Percentiles rank a stretch among this genome's conserved stretches.
These are phyloP conservation scores for Arbutus unedo DNA, from an alignment of 148 eudicot genomes.

Conservation along the genomic window DNA sequence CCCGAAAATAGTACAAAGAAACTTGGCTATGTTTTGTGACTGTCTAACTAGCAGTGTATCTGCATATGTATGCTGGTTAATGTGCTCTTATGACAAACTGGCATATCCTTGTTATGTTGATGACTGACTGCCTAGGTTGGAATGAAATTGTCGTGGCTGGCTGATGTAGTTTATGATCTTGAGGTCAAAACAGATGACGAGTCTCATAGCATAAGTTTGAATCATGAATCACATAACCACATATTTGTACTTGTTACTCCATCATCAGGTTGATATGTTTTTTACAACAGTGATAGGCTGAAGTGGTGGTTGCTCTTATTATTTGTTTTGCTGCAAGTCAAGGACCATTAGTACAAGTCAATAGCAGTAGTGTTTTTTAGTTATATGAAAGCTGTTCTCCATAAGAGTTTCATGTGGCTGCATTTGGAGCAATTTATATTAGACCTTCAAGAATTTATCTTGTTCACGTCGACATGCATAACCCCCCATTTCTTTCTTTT, in stretches of 20 bases:
- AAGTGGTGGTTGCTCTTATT: neutral
- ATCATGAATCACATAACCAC: neutral
- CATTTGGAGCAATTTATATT: neutral
- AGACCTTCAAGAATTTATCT: neutral
- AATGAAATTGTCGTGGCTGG: neutral
- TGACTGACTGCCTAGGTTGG: neutral
- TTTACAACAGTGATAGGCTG: neutral
- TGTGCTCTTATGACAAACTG: neutral
- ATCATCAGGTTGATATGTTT: neutral
- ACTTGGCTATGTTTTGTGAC: neutral
- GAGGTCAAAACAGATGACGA: neutral
- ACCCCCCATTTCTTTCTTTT: neutral
- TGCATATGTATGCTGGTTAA: neutral
- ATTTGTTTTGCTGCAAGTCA: neutral
- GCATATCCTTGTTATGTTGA: neutral
- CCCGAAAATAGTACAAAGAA: neutral
- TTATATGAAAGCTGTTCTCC: neutral
- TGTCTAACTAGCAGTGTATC: neutral
- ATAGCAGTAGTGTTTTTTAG: neutral
- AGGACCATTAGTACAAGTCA: neutral
- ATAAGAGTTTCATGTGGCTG: neutral
- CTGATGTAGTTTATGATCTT: neutral
- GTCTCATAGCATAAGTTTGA: neutral
- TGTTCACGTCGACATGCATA: neutral
- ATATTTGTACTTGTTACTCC: neutral